These are phyloP conservation scores for Suillus lakei DNA, from an alignment of 768 basidiomycete species.

Conservation along the genomic window DNA sequence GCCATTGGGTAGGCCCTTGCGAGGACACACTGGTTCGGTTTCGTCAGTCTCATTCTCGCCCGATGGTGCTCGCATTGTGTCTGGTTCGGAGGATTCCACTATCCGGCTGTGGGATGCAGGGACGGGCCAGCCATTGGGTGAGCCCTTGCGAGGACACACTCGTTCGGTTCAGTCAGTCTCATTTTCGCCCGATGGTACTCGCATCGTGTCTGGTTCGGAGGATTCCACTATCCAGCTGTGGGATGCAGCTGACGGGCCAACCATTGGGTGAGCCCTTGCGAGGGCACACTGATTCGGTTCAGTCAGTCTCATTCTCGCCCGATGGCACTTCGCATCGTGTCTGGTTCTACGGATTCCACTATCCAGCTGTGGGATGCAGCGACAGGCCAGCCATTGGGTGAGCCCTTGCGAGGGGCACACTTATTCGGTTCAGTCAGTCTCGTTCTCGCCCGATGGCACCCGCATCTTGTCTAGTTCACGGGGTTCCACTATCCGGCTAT, in stretches of 20 bases:
- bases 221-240: constrained; percentile 24
- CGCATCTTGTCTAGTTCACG: constrained; percentile 13
- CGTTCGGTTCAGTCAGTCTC: no score
- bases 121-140: no score
- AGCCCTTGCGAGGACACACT: no score
- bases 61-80: not conserved
- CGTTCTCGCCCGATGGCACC: constrained; percentile 20
- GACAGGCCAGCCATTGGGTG: constrained; percentile 1
- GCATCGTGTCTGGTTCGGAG: constrained; percentile 22
- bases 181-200: constrained; percentile 17
- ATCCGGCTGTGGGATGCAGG: not conserved
- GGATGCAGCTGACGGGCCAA: constrained; percentile 19
- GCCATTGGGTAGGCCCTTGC: not conserved
- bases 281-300: constrained; percentile 10
- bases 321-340: constrained; percentile 12
- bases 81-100: not conserved
- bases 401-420: constrained; percentile 13
- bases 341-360: constrained; percentile 20
- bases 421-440: not conserved
- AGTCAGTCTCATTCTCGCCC: constrained; percentile 16
- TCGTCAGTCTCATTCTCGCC: not conserved
- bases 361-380: constrained; percentile 7
- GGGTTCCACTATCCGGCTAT: constrained; percentile 10
- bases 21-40: not conserved
- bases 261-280: constrained; percentile 2